Evolutionary conservation across 805 yeast genomes (phyloP).

Genomic region (Ogataea methanolica): DNA sequence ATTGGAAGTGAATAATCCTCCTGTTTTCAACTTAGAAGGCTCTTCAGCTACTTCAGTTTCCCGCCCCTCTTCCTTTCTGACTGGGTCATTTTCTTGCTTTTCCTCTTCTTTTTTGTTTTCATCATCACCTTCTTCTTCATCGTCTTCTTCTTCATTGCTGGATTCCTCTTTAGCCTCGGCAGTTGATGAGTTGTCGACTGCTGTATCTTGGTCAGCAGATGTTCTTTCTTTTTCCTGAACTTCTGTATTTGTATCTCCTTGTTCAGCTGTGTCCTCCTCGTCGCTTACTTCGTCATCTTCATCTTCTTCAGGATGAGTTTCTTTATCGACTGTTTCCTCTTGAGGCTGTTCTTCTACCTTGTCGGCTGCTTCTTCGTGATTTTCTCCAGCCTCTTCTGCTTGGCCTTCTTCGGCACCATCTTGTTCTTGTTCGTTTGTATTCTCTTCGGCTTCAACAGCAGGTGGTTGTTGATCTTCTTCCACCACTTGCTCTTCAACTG

Average conservation of each 20-base stretch:
- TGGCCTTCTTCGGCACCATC: background rate
- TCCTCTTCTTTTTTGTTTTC: background rate
- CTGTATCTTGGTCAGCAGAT: background rate
- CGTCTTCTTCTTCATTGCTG: background rate
- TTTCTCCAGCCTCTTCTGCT: background rate
- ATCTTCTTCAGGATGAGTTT: background rate
- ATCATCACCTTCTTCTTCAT: background rate
- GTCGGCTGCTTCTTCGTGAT: background rate
- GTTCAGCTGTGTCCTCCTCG: background rate
- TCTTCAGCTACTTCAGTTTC: constrained; percentile 2
- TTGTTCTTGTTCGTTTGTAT: background rate
- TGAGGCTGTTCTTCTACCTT: background rate
- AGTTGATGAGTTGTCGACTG: background rate
- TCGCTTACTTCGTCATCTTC: background rate
- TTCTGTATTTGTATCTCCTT: background rate
- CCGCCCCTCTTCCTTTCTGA: background rate
- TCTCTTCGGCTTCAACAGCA: background rate
- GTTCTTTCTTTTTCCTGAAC: background rate
- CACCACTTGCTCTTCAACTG: background rate
- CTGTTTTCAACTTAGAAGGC: constrained; percentile 2
- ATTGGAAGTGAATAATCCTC: constrained; percentile 14
- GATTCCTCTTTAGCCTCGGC: no score
- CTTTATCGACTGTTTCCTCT: background rate
- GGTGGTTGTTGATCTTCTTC: background rate
- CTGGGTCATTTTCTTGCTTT: background rate